These are phyloP conservation scores for Schizopora paradoxa DNA, from an alignment of 1,284 basidiomycete genomes.

Conservation along the genomic window DNA sequence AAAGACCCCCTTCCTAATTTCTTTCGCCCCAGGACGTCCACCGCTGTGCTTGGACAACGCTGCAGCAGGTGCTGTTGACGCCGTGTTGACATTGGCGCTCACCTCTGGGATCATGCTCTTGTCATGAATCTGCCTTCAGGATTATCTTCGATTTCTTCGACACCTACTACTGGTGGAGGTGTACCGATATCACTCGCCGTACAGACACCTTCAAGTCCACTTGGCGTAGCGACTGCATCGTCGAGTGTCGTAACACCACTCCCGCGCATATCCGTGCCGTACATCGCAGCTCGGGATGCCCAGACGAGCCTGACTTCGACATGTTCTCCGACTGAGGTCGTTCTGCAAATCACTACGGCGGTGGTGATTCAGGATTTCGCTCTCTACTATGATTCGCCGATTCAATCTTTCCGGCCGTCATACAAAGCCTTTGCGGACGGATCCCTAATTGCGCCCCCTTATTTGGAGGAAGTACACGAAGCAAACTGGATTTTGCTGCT, in stretches of 20 bases:
- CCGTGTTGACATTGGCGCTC: no score
- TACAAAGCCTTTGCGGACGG: slow-evolving; percentile 51
- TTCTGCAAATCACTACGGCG: slow-evolving; percentile 45
- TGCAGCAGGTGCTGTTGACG: no score
- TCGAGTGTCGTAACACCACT: slow-evolving; percentile 4
- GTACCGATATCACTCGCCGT: no score
- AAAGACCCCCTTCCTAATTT: no score
- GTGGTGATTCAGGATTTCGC: slow-evolving; percentile 45
- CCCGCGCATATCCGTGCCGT: no score
- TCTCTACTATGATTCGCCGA: slow-evolving; percentile 39
- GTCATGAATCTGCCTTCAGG: no score
- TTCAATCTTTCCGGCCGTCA: slow-evolving; percentile 41
- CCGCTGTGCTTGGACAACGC: no score
- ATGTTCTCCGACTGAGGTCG: slow-evolving; percentile 33
- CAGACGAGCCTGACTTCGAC: slow-evolving; percentile 4
- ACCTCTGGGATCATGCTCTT: no score
- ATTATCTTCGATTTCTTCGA: no score
- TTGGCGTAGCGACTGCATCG: slow-evolving; percentile 1
- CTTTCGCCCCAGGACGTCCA: no score
- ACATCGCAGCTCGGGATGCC: background rate
- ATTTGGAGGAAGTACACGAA: slow-evolving; percentile 37
- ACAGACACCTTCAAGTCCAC: no score
- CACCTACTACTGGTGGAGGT: no score
- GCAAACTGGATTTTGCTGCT: slow-evolving; percentile 44
- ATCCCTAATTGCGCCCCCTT: slow-evolving; percentile 49